Conservation (phyloP, 306 rosid species). For the Pyrus pyrifolia region DNA sequence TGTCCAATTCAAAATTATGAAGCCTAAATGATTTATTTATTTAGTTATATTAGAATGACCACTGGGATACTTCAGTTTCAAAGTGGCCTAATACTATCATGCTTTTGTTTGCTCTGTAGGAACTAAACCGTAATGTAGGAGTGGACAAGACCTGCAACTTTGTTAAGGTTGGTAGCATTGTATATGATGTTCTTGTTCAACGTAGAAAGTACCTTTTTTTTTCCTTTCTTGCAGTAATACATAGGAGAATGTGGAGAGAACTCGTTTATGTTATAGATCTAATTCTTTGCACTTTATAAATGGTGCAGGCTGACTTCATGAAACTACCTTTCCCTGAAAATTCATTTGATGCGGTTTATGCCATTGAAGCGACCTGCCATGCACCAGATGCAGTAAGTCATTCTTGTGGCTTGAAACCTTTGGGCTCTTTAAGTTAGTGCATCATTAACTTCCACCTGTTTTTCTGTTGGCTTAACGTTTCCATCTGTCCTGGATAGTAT, state of each 20-base stretch:
- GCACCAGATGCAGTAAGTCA: constrained; percentile 88
- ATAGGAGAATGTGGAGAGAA: not conserved
- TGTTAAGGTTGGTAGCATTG: constrained; percentile 58
- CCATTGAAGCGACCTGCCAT: constrained; percentile 99
- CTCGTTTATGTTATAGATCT: not conserved
- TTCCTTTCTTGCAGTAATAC: not conserved
- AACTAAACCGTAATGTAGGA: constrained; percentile 53
- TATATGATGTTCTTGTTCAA: constrained; percentile 11
- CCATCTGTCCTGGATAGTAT: constrained; percentile 32
- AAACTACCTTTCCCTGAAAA: constrained; percentile 80
- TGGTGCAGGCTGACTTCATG: constrained; percentile 93
- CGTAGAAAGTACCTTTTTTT: not conserved
- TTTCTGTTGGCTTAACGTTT: constrained; percentile 15
- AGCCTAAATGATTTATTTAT: not conserved
- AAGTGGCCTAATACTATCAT: constrained; percentile 4
- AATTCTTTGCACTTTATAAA: constrained; percentile 13
- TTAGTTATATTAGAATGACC: not conserved
- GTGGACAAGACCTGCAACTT: constrained; percentile 67
- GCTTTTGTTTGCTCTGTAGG: constrained; percentile 36
- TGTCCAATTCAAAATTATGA: not conserved
- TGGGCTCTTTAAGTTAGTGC: not conserved
- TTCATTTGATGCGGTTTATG: constrained; percentile 87
- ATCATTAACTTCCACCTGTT: not conserved
- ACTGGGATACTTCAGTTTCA: not conserved
- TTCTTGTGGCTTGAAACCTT: not conserved